Conservation (phyloP, 768 basidiomycete species). For the Collybia nuda region DNA sequence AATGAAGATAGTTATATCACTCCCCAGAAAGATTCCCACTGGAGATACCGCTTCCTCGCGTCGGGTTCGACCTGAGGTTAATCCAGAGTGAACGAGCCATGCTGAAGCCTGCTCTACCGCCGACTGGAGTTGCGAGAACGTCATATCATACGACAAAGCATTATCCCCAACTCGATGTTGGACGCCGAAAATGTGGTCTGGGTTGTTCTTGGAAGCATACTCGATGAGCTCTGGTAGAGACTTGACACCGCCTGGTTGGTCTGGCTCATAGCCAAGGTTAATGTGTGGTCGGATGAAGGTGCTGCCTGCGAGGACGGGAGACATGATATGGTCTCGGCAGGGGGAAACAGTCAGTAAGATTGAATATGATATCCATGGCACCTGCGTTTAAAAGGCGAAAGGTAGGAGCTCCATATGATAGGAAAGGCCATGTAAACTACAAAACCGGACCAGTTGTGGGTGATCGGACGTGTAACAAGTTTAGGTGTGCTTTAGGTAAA, state of each 20-base stretch:
- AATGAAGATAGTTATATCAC: slow-evolving; percentile 36
- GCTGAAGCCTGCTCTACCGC: slow-evolving; percentile 31
- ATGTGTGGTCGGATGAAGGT: slow-evolving; percentile 36
- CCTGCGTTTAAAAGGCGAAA: neutral
- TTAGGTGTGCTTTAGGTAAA: no score
- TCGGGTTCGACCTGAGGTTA: slow-evolving; percentile 21
- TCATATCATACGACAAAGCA: slow-evolving; percentile 25
- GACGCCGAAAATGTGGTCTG: slow-evolving; percentile 32
- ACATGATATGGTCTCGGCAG: slow-evolving; percentile 10
- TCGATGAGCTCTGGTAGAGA: slow-evolving; percentile 37
- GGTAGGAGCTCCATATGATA: neutral
- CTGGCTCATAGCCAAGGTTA: slow-evolving; percentile 29
- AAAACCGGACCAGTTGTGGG: slow-evolving; percentile 2
- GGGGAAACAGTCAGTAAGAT: neutral
- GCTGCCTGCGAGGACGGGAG: slow-evolving; percentile 14
- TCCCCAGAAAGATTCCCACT: slow-evolving; percentile 34
- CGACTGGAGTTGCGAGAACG: slow-evolving; percentile 30
- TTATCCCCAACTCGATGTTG: slow-evolving; percentile 25
- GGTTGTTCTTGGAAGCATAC: slow-evolving; percentile 32
- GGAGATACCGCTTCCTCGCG: slow-evolving; percentile 25
- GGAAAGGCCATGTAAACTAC: slow-evolving; percentile 1
- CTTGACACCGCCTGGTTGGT: slow-evolving; percentile 25
- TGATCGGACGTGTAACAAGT: neutral
- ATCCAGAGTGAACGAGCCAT: slow-evolving; percentile 29
- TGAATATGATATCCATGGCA: neutral